Percentiles rank a stretch among this genome's conserved stretches.
Conservation (phyloP, 169 alveolate species). For the Plasmodium vinckei region DNA sequence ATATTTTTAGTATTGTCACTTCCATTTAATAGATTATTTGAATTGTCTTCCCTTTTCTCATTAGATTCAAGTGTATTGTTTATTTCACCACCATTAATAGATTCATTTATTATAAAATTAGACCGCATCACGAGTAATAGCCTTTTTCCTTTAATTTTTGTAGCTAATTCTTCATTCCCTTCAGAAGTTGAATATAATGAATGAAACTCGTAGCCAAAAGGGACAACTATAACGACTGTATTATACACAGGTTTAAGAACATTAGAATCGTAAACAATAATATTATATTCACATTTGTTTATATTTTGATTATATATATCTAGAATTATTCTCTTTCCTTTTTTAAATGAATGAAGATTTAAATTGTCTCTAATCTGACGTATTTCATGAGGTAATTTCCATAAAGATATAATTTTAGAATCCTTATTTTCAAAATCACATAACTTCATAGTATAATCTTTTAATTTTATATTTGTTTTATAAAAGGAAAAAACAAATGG, state of each 20-base stretch:
- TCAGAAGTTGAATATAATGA: conserved; percentile 55
- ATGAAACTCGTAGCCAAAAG: conserved; percentile 74
- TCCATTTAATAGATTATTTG: not conserved
- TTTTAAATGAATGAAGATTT: conserved; percentile 44
- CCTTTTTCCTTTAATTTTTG: conserved; percentile 31
- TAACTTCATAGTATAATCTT: conserved; percentile 17
- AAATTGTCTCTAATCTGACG: conserved; percentile 23
- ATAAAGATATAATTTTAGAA: conserved; percentile 27
- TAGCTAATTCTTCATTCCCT: conserved; percentile 69
- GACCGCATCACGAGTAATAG: conserved; percentile 66
- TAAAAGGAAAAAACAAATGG: conserved; percentile 65
- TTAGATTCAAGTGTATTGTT: not conserved
- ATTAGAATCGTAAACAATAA: conserved; percentile 59
- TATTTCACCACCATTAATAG: not conserved
- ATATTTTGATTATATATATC: conserved; percentile 36
- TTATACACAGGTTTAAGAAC: conserved; percentile 6
- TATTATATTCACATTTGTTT: conserved; percentile 54
- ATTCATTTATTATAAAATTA: conserved; percentile 1
- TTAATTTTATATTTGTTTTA: conserved; percentile 23
- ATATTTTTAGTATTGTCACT: not conserved
- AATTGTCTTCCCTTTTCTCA: conserved; percentile 1
- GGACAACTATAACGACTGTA: conserved; percentile 64
- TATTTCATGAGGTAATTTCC: conserved; percentile 69
- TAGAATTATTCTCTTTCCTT: conserved; percentile 56
- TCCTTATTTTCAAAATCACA: conserved; percentile 6